Percentiles rank a stretch among this genome's conserved stretches.
phyloP scores from a whole-genome alignment of 2,329 filamentous ascomycete genomes.

The Helotiales sp. region DNA sequence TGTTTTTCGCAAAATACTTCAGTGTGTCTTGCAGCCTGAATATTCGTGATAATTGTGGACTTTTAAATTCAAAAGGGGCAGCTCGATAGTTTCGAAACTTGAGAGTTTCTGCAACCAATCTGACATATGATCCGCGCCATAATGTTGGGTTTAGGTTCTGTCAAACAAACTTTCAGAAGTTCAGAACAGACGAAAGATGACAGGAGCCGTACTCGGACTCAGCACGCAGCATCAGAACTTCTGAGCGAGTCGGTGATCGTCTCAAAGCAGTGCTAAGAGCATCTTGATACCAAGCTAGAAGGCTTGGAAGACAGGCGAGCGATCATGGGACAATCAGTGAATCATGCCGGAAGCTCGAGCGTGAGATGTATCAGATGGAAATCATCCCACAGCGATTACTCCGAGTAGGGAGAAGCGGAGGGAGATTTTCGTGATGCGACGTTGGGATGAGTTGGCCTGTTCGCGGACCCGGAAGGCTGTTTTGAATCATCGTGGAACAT shows the following conservation, averaged over 20 bases:
- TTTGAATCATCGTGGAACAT: slow-evolving; percentile 5
- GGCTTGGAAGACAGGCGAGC: slow-evolving; percentile 9
- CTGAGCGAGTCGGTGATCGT: slow-evolving; percentile 2
- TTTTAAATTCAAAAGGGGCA: background rate
- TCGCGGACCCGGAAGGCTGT: background rate
- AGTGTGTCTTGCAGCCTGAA: background rate
- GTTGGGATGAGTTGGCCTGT: slow-evolving; percentile 2
- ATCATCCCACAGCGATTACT: background rate
- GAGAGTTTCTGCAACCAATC: background rate
- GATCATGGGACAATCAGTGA: slow-evolving; percentile 13
- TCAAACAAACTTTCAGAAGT: background rate
- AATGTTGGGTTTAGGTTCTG: background rate
- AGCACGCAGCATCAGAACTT: slow-evolving; percentile 7
- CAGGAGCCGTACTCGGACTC: background rate
- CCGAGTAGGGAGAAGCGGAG: too few species aligned
- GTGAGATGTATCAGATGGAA: slow-evolving; percentile 14
- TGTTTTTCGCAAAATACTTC: background rate
- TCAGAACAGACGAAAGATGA: background rate
- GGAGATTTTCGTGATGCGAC: slow-evolving; percentile 10
- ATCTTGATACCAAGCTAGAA: slow-evolving; percentile 13
- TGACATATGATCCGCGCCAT: background rate
- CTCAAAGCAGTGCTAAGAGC: slow-evolving; percentile 3
- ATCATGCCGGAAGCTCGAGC: slow-evolving; percentile 2
- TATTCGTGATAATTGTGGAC: too few species aligned
- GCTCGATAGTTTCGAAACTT: slow-evolving; percentile 1